A percentile compares a stretch with the other conserved stretches of the same genome.
These are phyloP conservation scores for Brassica carinata DNA, from an alignment of 345 rosid species.

Conservation along the genomic window DNA sequence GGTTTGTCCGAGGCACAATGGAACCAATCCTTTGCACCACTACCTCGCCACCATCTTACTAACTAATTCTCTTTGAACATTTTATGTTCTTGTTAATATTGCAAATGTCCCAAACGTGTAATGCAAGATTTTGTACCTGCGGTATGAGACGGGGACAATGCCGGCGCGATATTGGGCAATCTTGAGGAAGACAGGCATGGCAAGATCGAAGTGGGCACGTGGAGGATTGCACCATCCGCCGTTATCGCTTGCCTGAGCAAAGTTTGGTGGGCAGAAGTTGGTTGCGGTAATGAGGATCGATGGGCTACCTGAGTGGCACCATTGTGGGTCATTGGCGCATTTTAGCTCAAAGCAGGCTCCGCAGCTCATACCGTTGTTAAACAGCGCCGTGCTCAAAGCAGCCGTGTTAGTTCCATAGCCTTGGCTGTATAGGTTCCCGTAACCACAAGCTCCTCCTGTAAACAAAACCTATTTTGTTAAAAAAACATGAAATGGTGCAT, in stretches of 20 bases:
- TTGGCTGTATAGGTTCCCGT: conserved; percentile 54
- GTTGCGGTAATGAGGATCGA: conserved; percentile 54
- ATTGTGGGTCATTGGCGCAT: conserved; percentile 51
- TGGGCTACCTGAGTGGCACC: conserved; percentile 50
- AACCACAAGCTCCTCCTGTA: conserved; percentile 57
- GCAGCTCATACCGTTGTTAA: conserved; percentile 49
- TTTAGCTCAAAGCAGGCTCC: conserved; percentile 55
- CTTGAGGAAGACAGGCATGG: conserved; percentile 58
- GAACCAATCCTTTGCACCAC: no score
- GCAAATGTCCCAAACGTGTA: not conserved
- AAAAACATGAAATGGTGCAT: not conserved
- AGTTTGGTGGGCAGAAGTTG: conserved; percentile 58
- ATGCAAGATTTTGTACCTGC: conserved; percentile 42
- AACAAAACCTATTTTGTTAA: conserved; percentile 6
- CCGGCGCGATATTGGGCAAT: conserved; percentile 61
- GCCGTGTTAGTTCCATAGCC: conserved; percentile 59
- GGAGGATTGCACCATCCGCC: conserved; percentile 78
- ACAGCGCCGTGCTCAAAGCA: conserved; percentile 55
- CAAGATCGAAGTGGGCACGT: conserved; percentile 57
- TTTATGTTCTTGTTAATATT: not conserved
- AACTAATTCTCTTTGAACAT: no score
- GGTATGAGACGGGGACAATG: conserved; percentile 57
- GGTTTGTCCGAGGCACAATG: no score
- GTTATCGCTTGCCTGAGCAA: conserved; percentile 53
- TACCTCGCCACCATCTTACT: no score